phyloP scores from a whole-genome alignment of 2,329 filamentous ascomycete species.

The Cladosporium sphaerospermum region DNA sequence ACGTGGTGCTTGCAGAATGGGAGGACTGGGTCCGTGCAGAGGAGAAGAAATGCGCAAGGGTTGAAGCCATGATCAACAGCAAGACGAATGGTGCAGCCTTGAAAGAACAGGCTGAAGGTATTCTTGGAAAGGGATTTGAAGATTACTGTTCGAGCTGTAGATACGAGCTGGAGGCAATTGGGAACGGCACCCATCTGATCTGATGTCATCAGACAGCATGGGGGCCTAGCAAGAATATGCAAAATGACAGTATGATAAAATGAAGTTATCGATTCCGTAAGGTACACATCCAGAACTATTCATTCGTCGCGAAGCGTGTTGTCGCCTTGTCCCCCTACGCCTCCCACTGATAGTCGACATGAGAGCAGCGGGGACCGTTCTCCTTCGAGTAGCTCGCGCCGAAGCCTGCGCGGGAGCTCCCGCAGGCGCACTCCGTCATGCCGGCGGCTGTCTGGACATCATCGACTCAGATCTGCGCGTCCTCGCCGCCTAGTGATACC shows the following conservation, averaged over 20 bases:
- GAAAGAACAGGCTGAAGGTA: constrained; percentile 22
- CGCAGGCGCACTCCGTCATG: background rate
- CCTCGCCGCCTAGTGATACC: too few relatives aligned
- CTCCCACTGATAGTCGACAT: too few relatives aligned
- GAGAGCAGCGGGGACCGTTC: background rate
- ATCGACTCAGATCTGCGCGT: background rate
- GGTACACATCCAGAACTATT: too few relatives aligned
- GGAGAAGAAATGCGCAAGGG: constrained; percentile 64
- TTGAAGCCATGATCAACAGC: constrained; percentile 44
- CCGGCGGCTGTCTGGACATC: background rate
- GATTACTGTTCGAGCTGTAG: constrained; percentile 57
- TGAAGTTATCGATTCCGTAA: too few relatives aligned
- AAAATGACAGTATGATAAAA: too few relatives aligned
- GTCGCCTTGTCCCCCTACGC: too few relatives aligned
- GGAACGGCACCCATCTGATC: constrained; percentile 4
- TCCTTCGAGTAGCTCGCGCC: background rate
- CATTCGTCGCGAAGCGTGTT: too few relatives aligned
- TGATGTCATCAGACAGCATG: background rate
- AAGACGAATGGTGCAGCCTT: constrained; percentile 20
- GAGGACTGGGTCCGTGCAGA: constrained; percentile 87
- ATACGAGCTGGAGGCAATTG: constrained; percentile 4
- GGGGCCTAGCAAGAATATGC: too few relatives aligned
- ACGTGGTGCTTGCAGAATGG: constrained; percentile 83
- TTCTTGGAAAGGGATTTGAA: constrained; percentile 48
- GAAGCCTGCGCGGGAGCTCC: background rate